A percentile compares a stretch with the other conserved stretches of the same genome.
These are phyloP conservation scores for Lippia alba DNA, from an alignment of 305 asterid genomes.

Conservation along the genomic window DNA sequence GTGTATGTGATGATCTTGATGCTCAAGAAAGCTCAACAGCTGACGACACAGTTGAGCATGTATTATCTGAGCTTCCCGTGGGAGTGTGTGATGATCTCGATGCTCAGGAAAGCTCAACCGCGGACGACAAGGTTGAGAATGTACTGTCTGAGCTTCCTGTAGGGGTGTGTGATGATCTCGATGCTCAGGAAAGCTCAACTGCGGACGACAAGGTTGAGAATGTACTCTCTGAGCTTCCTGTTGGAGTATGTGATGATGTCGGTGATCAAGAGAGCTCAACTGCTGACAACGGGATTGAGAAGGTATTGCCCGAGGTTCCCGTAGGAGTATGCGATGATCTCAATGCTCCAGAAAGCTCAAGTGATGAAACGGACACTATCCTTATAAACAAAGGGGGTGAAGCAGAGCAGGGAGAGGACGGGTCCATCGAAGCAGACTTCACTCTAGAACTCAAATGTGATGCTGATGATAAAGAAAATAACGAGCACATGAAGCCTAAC, in stretches of 20 bases:
- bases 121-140: not conserved
- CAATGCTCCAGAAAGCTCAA: not conserved
- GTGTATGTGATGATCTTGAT: conserved; percentile 29
- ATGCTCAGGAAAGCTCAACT: not conserved
- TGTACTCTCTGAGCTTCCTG: too few species aligned
- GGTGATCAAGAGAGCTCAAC: not conserved
- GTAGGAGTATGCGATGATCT: too few species aligned
- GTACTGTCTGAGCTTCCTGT: too few species aligned
- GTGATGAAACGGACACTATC: not conserved
- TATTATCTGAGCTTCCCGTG: too few species aligned
- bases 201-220: not conserved
- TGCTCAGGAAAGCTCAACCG: not conserved
- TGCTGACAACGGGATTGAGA: not conserved
- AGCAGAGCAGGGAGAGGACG: not conserved
- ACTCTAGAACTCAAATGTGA: conserved; percentile 22
- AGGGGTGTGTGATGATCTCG: too few species aligned
- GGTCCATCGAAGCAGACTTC: conserved; percentile 5
- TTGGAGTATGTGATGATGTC: too few species aligned
- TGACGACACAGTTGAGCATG: not conserved
- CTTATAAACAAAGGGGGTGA: not conserved
- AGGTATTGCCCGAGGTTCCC: too few species aligned
- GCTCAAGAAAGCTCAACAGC: not conserved
- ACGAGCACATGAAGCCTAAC: not conserved
- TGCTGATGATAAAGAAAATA: conserved; percentile 3
- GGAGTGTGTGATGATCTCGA: too few species aligned